Percentiles rank a stretch among this genome's conserved stretches.
phyloP scores from a whole-genome alignment of 371 early-diverging fungal genomes.

The Smittium mucronatum region DNA sequence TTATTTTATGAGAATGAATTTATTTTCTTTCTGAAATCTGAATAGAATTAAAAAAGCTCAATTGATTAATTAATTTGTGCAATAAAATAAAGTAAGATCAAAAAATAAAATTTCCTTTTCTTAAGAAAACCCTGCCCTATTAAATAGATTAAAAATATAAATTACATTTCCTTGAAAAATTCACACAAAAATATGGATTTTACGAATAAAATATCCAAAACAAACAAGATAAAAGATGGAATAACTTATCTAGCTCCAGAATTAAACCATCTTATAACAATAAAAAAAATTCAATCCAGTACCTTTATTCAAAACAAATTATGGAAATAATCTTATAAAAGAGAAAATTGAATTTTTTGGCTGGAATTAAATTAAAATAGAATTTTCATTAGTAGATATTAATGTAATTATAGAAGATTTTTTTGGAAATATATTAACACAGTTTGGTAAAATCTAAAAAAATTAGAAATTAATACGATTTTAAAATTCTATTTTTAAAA shows the following conservation, averaged over 20 bases:
- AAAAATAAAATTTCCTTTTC: too few species aligned
- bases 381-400: not conserved
- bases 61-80: too few species aligned
- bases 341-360: not conserved
- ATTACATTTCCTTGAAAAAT: not conserved
- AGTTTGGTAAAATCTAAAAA: not conserved
- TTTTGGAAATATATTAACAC: not conserved
- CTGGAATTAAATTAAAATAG: not conserved
- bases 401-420: not conserved
- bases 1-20: too few species aligned
- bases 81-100: too few species aligned
- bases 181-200: not conserved
- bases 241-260: not conserved
- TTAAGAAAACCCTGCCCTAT: not conserved
- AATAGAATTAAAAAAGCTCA: too few species aligned
- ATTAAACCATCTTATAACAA: not conserved
- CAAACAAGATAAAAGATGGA: not conserved
- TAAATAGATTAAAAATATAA: not conserved
- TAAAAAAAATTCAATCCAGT: not conserved
- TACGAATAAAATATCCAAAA: not conserved
- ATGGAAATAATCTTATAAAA: not conserved
- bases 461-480: not conserved
- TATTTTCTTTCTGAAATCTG: too few species aligned
- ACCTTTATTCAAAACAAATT: not conserved
- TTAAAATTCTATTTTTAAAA: not conserved